A percentile compares a stretch with the other conserved stretches of the same genome.
Evolutionary conservation across 345 rosid species (phyloP).

Genomic region (Eucalyptus grandis): DNA sequence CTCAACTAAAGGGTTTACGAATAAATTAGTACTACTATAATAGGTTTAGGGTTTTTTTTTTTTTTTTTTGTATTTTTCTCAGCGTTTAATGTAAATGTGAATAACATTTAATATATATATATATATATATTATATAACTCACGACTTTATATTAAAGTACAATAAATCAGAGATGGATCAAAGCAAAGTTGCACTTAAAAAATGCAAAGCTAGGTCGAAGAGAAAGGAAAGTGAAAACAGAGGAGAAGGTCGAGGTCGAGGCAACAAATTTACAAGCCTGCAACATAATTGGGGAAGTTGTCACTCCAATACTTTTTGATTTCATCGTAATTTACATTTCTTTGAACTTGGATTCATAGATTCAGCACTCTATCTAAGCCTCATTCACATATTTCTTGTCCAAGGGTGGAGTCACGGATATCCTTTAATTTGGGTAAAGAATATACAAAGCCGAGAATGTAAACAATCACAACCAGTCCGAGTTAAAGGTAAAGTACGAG

Average conservation of each 20-base stretch:
- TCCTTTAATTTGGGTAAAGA: neutral
- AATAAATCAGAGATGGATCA: neutral
- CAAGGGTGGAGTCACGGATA: neutral
- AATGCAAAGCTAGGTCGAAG: neutral
- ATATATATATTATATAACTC: too few relatives aligned
- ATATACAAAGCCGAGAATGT: neutral
- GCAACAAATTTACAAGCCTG: neutral
- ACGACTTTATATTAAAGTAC: neutral
- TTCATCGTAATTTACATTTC: neutral
- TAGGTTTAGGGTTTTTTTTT: too few relatives aligned
- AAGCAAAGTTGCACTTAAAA: neutral
- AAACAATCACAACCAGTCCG: neutral
- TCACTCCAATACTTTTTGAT: neutral
- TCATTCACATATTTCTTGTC: neutral
- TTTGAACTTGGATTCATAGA: neutral
- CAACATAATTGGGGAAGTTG: neutral
- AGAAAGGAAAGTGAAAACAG: neutral
- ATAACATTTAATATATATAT: too few relatives aligned
- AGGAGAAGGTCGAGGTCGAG: neutral
- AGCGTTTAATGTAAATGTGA: too few relatives aligned
- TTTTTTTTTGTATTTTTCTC: too few relatives aligned
- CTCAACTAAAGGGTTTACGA: neutral
- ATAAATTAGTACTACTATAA: too few relatives aligned
- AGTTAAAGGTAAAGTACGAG: neutral
- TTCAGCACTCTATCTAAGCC: neutral